Evolutionary conservation across 2,329 filamentous ascomycete genomes (phyloP), one percentile per base, ranked within the genome.

Genomic region (Microcera coccophila): DNA sequence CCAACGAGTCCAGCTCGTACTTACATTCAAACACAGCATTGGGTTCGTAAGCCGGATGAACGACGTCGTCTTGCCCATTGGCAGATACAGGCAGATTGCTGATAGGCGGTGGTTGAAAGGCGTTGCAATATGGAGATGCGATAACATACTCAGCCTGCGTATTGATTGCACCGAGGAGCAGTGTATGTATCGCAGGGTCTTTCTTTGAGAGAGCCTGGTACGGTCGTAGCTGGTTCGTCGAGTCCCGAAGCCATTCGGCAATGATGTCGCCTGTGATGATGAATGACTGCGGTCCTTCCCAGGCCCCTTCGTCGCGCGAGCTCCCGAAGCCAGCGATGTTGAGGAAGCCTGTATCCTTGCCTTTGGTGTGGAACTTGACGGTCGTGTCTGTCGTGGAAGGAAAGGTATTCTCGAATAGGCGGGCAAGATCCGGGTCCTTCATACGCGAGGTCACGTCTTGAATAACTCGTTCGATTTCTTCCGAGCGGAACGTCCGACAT

Each of bases 101-200:
- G 5, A 90, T 87, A 3, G 87, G 84, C 1, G 93, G 93, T 4
- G 93, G 91, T 63, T 98, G 93, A 66, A 97, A 98, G 15, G 93
- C 93, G 65, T 98, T 97, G 75, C 93, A 98, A 70, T 97, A 98
- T 0, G 93, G 93, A 1, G 87, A 90, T 58, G 88, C 81, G 49
- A 97, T 95, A 32, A 98, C 87, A 60, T 90, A 97, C 65, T 97
- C 91, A 14, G 87, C 79, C 67, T 98, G 93, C 0, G 93, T 97
- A 64, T 95, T 95, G 69, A 97, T 95, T 32, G 91, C 91, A 17
- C 93, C 93, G 2, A 94, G 72, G 19, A 98, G 89, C 40, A 98
- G 72, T 49, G 79, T 84, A 61, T 84, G 81, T 38, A 98, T 83
- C 32, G 76, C 78, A 29, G 81, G 78, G 60, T 97, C 90, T 50